Evolutionary conservation across 129 eudicot genomes (phyloP).

Genomic region (Flaveria ramosissima): DNA sequence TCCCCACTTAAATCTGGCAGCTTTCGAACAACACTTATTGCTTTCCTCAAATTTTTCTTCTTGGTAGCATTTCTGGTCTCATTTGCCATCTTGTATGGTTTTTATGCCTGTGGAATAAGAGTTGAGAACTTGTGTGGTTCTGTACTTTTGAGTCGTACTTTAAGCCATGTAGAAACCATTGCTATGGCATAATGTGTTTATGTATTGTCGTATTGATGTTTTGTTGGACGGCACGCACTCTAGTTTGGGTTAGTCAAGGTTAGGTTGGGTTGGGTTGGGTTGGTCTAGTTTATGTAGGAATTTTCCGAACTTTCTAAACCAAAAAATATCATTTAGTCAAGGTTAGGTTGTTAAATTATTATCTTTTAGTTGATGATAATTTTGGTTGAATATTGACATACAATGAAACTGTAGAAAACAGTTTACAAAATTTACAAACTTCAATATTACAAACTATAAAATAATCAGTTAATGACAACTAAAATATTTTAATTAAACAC

Average conservation of each 20-base stretch:
- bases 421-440: not conserved
- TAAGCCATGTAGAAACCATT: constrained; percentile 26
- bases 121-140: constrained; percentile 18
- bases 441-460: no score
- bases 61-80: constrained; percentile 30
- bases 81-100: constrained; percentile 36
- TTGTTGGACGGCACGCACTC: not conserved
- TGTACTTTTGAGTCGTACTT: constrained; percentile 20
- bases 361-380: no score
- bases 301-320: not conserved
- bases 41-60: constrained; percentile 5
- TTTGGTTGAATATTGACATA: not conserved
- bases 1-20: constrained; percentile 23
- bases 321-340: no score
- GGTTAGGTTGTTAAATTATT: not conserved
- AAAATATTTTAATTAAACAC: no score
- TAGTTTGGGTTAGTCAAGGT: not conserved
- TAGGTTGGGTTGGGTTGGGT: not conserved
- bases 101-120: constrained; percentile 34
- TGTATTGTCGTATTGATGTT: constrained; percentile 5
- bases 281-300: constrained; percentile 6
- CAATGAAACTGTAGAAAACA: not conserved
- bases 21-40: constrained; percentile 26
- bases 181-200: constrained; percentile 11
- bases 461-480: no score